Evolutionary conservation across 345 rosid genomes (phyloP), one percentile per base, ranked within the genome.

Genomic region (Alliaria petiolata): DNA sequence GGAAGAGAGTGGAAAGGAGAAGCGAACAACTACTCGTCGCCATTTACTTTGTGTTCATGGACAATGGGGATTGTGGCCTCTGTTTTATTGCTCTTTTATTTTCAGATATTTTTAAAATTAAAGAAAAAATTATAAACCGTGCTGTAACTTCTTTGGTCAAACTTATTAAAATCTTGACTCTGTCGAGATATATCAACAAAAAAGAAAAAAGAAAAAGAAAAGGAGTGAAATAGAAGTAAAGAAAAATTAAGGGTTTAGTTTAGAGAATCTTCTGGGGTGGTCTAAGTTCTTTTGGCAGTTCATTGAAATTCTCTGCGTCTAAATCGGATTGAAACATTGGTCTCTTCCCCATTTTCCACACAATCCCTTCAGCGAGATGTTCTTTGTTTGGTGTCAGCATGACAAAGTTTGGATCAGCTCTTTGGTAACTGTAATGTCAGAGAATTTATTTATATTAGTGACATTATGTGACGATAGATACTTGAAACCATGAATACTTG

Each of bases 301-400:
- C 75, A 0, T 75, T 89, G 39, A 88, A 90, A 62, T 92, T 88
- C 69, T 87, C 91, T 0, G 90, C 80, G 38, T 86, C 85, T 64
- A 90, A 57, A 58, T 90, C 91, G 0, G 93, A 76, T 64, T 90
- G 89, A 61, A 85, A 81, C 96, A 90, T 80, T 2, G 97, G 92
- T 49, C 96, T 77, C 75, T 78, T 76, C 63, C 98, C 97, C 26
- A 71, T 69, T 59, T 87, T 71, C 96, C 96, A 87, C 16, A 68
- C 82, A 7, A 76, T 84, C 46, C 96, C 98, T 78, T 88, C 89
- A 3, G 96, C 98, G 15, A 88, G 75, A 77, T 90, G 98, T 76
- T 93, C 96, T 80, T 93, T 93, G 84, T 75, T 87, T 7, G 95
- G 92, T 20, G 95, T 90, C 78, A 90, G 86, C 97, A 91, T 90